phyloP scores from a whole-genome alignment of 345 rosid species.

The Hibiscus trionum region DNA sequence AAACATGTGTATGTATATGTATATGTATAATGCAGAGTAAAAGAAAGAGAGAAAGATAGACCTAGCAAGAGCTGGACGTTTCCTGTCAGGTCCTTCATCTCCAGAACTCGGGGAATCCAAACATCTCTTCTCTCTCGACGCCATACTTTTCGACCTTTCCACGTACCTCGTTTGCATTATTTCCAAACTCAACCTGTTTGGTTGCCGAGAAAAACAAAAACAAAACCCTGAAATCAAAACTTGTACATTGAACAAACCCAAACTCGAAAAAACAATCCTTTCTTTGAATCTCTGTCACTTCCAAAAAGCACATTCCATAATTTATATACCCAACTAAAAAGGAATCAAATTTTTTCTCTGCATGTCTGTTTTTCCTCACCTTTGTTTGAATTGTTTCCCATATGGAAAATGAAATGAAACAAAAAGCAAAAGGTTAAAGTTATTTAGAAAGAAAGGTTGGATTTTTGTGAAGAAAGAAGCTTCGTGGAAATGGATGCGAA shows the following conservation, averaged over 20 bases:
- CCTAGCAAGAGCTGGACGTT: slow-evolving; percentile 94
- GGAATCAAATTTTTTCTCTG: background rate
- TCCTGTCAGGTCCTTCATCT: slow-evolving; percentile 60
- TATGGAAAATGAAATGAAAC: background rate
- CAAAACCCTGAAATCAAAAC: background rate
- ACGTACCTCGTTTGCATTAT: slow-evolving; percentile 62
- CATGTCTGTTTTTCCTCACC: background rate
- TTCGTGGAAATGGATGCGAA: slow-evolving; percentile 30
- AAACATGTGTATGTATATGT: too few relatives aligned
- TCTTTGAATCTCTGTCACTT: background rate
- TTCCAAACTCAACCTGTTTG: slow-evolving; percentile 12
- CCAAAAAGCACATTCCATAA: background rate
- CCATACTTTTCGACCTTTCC: slow-evolving; percentile 75
- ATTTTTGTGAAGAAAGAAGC: slow-evolving; percentile 17
- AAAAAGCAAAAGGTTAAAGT: background rate
- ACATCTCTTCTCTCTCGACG: slow-evolving; percentile 60
- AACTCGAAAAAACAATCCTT: background rate
- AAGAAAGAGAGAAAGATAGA: background rate
- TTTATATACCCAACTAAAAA: background rate
- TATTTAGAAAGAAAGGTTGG: slow-evolving; percentile 9
- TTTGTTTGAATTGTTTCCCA: background rate
- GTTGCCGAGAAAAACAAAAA: slow-evolving; percentile 2
- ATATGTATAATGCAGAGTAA: too few relatives aligned
- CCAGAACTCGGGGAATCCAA: slow-evolving; percentile 45
- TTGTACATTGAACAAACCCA: background rate